Evolutionary conservation across 208 protist species (phyloP), one percentile per base, ranked within the genome.

Genomic region (Phytomonas serpens): DNA sequence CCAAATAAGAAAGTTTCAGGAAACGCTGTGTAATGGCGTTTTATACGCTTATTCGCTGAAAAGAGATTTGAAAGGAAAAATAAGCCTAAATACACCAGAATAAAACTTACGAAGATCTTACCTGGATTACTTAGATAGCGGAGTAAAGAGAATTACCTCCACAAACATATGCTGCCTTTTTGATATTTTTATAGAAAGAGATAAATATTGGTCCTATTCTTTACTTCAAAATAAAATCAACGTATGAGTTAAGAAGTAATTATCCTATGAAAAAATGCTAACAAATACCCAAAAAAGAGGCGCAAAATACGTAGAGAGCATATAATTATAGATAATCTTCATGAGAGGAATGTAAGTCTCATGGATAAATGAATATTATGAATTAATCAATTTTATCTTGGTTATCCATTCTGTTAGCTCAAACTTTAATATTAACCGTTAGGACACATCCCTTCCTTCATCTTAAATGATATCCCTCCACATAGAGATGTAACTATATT

Each of bases 131-230:
- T 6, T 36, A 27, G 33, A 62, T 2, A 69, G 29, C 4, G 30
- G n/a, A 71, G 3, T 6, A 62, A 71, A 47, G 47, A 19, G 13
- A 57, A 7, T 57, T 27, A 11, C 47, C 47, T 57, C 23, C 47
- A 57, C 47, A 57, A 9, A 57, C 47, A 57, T 57, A 57, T 66
- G n/a, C 23, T 40, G 33, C 6, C 29, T 66, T 10, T 23, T 77
- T 66, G 32, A 71, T 32, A 63, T 47, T 66, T 4, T 16, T 65
- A 61, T 74, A n/a, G 30, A 67, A 51, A 57, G 19, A 27, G 4
- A 6, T 6, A 27, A 57, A 57, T 27, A 27, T 19, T 36, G 34
- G 34, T 36, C 2, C 11, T 27, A 57, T 57, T 27, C 11, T 6
- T 57, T 6, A 57, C 16, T 27, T 27, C 4, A 57, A 57, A 57